These are phyloP conservation scores for Epichloe brachyelytri DNA, from an alignment of 2,329 filamentous ascomycete genomes.

Conservation along the genomic window DNA sequence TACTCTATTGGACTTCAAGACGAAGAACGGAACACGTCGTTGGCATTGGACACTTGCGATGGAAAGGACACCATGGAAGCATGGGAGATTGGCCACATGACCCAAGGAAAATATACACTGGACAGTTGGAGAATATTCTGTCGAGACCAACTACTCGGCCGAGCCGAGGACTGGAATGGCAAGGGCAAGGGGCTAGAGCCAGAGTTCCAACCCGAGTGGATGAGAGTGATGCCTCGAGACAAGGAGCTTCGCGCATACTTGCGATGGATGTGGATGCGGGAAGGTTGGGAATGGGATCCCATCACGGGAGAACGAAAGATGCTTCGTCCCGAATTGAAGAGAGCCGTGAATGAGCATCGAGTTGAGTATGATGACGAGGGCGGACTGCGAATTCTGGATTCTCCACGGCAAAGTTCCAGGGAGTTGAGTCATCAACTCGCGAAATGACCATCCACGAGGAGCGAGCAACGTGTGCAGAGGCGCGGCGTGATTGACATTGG, in stretches of 20 bases:
- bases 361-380: slow-evolving; percentile 43
- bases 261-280: slow-evolving; percentile 83
- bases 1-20: neutral
- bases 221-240: slow-evolving; percentile 67
- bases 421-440: neutral
- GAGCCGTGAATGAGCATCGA: slow-evolving; percentile 42
- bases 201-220: slow-evolving; percentile 78
- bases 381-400: slow-evolving; percentile 28
- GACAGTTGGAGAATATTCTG: slow-evolving; percentile 95
- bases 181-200: slow-evolving; percentile 24
- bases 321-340: slow-evolving; percentile 38
- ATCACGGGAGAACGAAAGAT: slow-evolving; percentile 49
- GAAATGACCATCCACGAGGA: neutral
- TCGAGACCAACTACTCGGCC: slow-evolving; percentile 59
- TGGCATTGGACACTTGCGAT: neutral
- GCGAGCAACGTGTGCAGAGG: neutral
- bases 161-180: slow-evolving; percentile 55
- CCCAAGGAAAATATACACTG: slow-evolving; percentile 68
- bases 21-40: neutral
- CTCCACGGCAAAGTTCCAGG: neutral
- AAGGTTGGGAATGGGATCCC: slow-evolving; percentile 73
- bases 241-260: slow-evolving; percentile 84
- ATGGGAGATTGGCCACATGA: slow-evolving; percentile 81
- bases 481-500: too few species aligned
- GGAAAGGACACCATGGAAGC: slow-evolving; percentile 22